Percentiles rank a stretch among this genome's conserved stretches.
Conservation (phyloP, 1,284 basidiomycete species). For the Leccinum angustisporum region DNA sequence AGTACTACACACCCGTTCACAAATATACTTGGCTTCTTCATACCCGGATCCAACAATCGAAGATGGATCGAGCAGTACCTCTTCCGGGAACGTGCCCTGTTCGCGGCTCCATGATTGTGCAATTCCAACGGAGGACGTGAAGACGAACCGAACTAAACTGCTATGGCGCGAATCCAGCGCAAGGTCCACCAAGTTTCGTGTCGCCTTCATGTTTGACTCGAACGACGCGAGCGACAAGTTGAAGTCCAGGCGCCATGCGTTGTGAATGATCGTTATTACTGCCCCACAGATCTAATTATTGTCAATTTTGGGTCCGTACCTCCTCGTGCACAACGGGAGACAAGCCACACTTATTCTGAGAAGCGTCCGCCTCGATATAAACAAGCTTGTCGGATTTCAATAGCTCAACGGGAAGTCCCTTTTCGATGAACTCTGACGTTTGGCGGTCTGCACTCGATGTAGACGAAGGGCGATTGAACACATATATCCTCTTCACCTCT, state of each 20-base stretch:
- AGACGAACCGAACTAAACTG: not conserved
- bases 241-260: constrained; percentile 13
- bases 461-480: constrained; percentile 12
- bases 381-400: constrained; percentile 2
- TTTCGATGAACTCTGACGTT: constrained; percentile 5
- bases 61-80: constrained; percentile 5
- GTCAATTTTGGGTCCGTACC: not conserved
- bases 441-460: constrained; percentile 7
- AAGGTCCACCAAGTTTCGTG: constrained; percentile 8
- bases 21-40: constrained; percentile 10
- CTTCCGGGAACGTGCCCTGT: constrained; percentile 5
- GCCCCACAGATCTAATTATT: not conserved
- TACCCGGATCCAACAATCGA: constrained; percentile 2
- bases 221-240: constrained; percentile 10
- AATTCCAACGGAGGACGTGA: constrained; percentile 4
- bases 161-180: constrained; percentile 2
- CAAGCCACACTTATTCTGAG: constrained; percentile 6
- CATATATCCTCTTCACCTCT: constrained; percentile 5
- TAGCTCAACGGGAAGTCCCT: constrained; percentile 1
- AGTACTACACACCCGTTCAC: constrained; percentile 4
- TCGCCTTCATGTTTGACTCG: constrained; percentile 2
- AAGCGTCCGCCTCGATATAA: constrained; percentile 14
- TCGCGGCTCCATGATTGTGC: constrained; percentile 7
- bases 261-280: constrained; percentile 5
- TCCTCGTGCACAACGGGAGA: not conserved